A percentile compares a stretch with the other conserved stretches of the same genome.
Conservation (phyloP, 2,329 filamentous ascomycete genomes). For the Cordyceps javanica region DNA sequence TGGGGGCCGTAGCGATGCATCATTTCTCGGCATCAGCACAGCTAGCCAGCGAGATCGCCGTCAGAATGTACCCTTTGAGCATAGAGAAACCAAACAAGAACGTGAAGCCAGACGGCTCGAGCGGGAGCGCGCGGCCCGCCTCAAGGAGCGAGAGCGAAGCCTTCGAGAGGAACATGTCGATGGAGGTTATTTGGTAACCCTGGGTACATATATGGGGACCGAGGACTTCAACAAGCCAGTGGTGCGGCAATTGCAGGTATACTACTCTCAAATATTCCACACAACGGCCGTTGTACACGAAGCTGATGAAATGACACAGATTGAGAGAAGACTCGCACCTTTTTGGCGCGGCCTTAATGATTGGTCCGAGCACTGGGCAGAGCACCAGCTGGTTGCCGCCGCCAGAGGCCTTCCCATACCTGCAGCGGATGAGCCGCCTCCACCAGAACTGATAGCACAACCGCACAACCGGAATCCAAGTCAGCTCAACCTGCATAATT, state of each 20-base stretch:
- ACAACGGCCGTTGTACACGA: not conserved
- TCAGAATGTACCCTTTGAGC: conserved; percentile 45
- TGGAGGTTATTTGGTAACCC: conserved; percentile 87
- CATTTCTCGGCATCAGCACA: conserved; percentile 38
- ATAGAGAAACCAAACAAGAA: conserved; percentile 86
- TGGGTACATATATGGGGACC: conserved; percentile 84
- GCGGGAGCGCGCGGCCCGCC: conserved; percentile 66
- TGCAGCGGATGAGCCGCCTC: conserved; percentile 72
- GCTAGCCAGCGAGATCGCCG: conserved; percentile 33
- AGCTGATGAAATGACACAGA: conserved; percentile 43
- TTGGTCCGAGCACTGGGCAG: conserved; percentile 82
- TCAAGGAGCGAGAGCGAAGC: conserved; percentile 84
- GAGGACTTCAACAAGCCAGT: conserved; percentile 90
- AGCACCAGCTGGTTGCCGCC: conserved; percentile 89
- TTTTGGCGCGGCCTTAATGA: conserved; percentile 95
- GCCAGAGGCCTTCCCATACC: conserved; percentile 80
- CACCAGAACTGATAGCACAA: conserved; percentile 53
- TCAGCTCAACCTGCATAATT: conserved; percentile 51
- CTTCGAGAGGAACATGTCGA: conserved; percentile 89
- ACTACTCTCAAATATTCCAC: conserved; percentile 11
- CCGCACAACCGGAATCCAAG: conserved; percentile 23
- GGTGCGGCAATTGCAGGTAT: conserved; percentile 86
- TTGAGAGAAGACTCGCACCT: conserved; percentile 85
- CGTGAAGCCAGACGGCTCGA: conserved; percentile 81
- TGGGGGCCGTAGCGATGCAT: conserved; percentile 39